phyloP scores from a whole-genome alignment of 257 asterid species.

The Solanum bulbocastanum region DNA sequence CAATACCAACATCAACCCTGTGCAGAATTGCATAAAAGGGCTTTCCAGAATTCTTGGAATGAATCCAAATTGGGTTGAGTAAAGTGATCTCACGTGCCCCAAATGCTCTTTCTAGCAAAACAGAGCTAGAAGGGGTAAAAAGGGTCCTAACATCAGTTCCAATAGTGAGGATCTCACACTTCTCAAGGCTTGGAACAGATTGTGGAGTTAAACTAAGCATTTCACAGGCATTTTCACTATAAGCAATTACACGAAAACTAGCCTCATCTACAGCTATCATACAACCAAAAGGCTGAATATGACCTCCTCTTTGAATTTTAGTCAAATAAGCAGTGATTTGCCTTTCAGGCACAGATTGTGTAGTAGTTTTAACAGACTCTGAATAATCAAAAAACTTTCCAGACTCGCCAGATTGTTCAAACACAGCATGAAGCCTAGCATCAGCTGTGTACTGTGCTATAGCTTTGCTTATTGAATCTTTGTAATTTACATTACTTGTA shows the following conservation, averaged over 20 bases:
- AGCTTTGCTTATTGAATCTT: slow-evolving; percentile 48
- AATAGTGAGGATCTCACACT: slow-evolving; percentile 31
- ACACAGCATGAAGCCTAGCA: slow-evolving; percentile 77
- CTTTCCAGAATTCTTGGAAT: slow-evolving; percentile 53
- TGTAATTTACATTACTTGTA: slow-evolving; percentile 16
- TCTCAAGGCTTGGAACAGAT: slow-evolving; percentile 60
- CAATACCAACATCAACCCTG: slow-evolving; percentile 74
- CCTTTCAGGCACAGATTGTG: slow-evolving; percentile 44
- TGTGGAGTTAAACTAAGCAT: slow-evolving; percentile 61
- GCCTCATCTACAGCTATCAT: slow-evolving; percentile 61
- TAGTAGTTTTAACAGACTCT: slow-evolving; percentile 33
- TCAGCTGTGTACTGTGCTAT: slow-evolving; percentile 73
- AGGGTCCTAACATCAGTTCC: slow-evolving; percentile 72
- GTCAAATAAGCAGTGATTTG: slow-evolving; percentile 66
- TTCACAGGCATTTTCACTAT: slow-evolving; percentile 57
- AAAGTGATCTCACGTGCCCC: slow-evolving; percentile 63
- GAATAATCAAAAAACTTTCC: slow-evolving; percentile 76
- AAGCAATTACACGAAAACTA: slow-evolving; percentile 40
- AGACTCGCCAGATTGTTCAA: slow-evolving; percentile 77
- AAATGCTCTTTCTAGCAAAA: slow-evolving; percentile 57
- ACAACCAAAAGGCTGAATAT: slow-evolving; percentile 75
- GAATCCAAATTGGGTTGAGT: slow-evolving; percentile 68
- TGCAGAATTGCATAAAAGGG: slow-evolving; percentile 81
- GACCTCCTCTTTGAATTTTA: slow-evolving; percentile 76
- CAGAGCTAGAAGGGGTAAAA: slow-evolving; percentile 50